Evolutionary conservation across 768 basidiomycete genomes (phyloP), one percentile per base, ranked within the genome.

Genomic region (Boletus sp.): DNA sequence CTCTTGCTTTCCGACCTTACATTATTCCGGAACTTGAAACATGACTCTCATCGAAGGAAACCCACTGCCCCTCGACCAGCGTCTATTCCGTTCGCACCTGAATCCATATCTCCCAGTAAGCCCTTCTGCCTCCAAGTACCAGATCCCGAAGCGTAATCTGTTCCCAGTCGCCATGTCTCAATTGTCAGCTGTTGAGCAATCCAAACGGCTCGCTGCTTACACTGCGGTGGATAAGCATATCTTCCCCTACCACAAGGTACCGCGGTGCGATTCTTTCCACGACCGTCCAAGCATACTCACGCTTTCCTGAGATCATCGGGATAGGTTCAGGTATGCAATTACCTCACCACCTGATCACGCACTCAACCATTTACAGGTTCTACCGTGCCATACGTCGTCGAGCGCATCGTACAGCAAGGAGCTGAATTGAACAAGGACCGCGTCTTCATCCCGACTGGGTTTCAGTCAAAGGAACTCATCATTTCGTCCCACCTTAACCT

Each of bases 401-500:
- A 99, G 61, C 81, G 94, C 49, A 95, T 99, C 53, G 80, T 93
- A 11, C 80, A 87, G 57, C 93, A 97, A 69, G 94, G 93, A 2
- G 57, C 64, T 14, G 83, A 81, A 33, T 75, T 80, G 13, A 99
- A 99, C 77, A 80, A 79, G 64, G 78, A 81, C 21, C 83, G 96
- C 25, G 81, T 95, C 7, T 97, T 97, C 71, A 83, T 97, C 52
- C 93, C 94, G 5, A 96, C 93, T 4, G 91, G 95, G 21, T 98
- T 98, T 73, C 97, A 99, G 74, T 94, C 92, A 15, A 96, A 93
- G 68, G 86, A 97, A 66, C 83, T 99, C 55, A 98, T 99, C 66
- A 85, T 98, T 50, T 77, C 79, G 42, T 84, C 85, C 25, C 81
- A 84, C 7, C 77, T 97, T 14, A 81, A 71, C 32, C 81, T 97